Evolutionary conservation across 2,329 filamentous ascomycete genomes (phyloP).

Genomic region (Alternaria sp.): DNA sequence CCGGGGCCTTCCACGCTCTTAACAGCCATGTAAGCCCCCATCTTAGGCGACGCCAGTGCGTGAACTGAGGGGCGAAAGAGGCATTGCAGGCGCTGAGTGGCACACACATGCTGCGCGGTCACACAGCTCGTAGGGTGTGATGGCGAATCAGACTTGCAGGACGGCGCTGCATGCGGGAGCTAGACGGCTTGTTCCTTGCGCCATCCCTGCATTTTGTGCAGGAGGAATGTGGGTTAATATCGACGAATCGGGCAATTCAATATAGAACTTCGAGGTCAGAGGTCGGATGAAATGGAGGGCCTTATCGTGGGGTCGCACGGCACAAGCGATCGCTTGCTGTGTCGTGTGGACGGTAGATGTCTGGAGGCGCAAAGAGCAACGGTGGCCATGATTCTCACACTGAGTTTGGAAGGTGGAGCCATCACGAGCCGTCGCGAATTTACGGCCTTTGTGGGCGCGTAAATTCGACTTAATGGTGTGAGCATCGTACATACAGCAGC

Average conservation of each 20-base stretch:
- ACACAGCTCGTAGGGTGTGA: conserved; percentile 37
- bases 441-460: conserved; percentile 38
- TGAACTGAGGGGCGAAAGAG: conserved; percentile 34
- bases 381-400: not conserved
- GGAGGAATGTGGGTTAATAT: conserved; percentile 27
- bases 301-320: conserved; percentile 16
- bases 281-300: conserved; percentile 9
- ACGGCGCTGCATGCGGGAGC: conserved; percentile 21
- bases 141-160: conserved; percentile 35
- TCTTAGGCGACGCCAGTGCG: conserved; percentile 27
- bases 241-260: conserved; percentile 26
- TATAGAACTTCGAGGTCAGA: conserved; percentile 18
- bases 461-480: conserved; percentile 35
- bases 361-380: not conserved
- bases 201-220: conserved; percentile 19
- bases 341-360: not conserved
- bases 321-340: conserved; percentile 11
- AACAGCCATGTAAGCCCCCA: conserved; percentile 32
- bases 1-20: conserved; percentile 37
- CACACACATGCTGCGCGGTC: conserved; percentile 41
- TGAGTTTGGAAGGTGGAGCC: conserved; percentile 8
- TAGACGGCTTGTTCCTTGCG: conserved; percentile 29
- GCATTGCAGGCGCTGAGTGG: conserved; percentile 46
- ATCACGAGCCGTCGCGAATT: conserved; percentile 25
- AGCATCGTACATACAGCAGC: conserved; percentile 32